A percentile compares a stretch with the other conserved stretches of the same genome.
Conservation (phyloP, 208 protist species). For the Acanthamoeba royreba region DNA sequence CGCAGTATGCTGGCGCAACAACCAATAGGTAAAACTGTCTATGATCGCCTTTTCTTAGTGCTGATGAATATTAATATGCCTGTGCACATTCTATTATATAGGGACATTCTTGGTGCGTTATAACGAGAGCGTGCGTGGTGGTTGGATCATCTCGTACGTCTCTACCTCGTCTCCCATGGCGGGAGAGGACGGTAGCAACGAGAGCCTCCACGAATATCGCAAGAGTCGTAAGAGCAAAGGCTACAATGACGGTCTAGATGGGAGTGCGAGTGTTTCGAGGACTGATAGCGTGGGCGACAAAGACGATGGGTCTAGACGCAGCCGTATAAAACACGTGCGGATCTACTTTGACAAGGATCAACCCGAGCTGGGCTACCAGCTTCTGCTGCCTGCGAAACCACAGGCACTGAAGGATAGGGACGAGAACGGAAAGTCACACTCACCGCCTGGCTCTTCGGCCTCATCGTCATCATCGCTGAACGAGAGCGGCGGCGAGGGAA, state of each 20-base stretch:
- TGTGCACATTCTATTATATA: not conserved
- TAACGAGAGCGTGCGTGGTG: constrained; percentile 36
- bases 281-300: not conserved
- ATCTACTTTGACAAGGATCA: constrained; percentile 28
- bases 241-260: not conserved
- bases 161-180: not conserved
- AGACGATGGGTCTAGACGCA: not conserved
- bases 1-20: constrained; percentile 20
- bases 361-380: constrained; percentile 33
- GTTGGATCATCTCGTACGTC: constrained; percentile 42
- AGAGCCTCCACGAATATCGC: not conserved
- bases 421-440: not conserved
- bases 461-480: not conserved
- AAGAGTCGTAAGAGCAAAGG: not conserved
- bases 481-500: not conserved
- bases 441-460: not conserved
- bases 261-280: not conserved
- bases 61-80: not conserved
- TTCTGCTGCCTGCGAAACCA: constrained; percentile 26
- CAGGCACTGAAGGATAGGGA: not conserved
- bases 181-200: not conserved
- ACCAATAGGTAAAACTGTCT: not conserved
- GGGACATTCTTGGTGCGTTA: constrained; percentile 40
- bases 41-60: not conserved
- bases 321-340: constrained; percentile 5